Percentiles rank a stretch among this genome's conserved stretches.
These are phyloP conservation scores for Gymnopilus junonius DNA, from an alignment of 768 basidiomycete species.

Conservation along the genomic window DNA sequence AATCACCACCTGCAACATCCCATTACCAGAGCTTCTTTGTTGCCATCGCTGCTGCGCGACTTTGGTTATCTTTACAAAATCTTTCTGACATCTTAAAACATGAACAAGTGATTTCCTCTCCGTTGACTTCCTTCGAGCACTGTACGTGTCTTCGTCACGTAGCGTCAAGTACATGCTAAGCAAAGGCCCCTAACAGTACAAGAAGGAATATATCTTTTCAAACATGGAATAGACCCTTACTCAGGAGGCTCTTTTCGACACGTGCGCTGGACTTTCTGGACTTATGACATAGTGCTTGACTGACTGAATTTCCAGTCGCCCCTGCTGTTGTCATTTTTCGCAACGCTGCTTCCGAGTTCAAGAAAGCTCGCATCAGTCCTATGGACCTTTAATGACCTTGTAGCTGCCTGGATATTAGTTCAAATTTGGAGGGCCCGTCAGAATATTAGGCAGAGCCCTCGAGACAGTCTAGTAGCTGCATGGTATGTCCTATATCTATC, in stretches of 20 bases:
- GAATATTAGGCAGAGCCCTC: slow-evolving; percentile 45
- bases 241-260: slow-evolving; percentile 86
- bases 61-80: slow-evolving; percentile 56
- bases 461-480: slow-evolving; percentile 67
- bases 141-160: slow-evolving; percentile 44
- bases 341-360: slow-evolving; percentile 66
- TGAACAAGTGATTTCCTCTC: slow-evolving; percentile 80
- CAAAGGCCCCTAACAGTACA: slow-evolving; percentile 56
- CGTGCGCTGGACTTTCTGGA: slow-evolving; percentile 42
- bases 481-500: slow-evolving; percentile 53
- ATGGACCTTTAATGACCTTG: slow-evolving; percentile 73
- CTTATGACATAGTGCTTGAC: background rate
- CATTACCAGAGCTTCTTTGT: slow-evolving; percentile 18
- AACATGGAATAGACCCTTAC: slow-evolving; percentile 84
- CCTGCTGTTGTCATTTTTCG: slow-evolving; percentile 75
- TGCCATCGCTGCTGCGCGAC: slow-evolving; percentile 49
- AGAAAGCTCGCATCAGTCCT: slow-evolving; percentile 51
- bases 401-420: slow-evolving; percentile 71
- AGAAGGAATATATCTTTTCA: slow-evolving; percentile 86
- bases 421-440: slow-evolving; percentile 71
- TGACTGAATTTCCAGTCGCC: slow-evolving; percentile 65
- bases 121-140: slow-evolving; percentile 78
- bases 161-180: slow-evolving; percentile 13
- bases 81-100: slow-evolving; percentile 58
- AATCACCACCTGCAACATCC: slow-evolving; percentile 17